These are phyloP conservation scores for Penicillium sp. DNA, from an alignment of 2,329 filamentous ascomycete genomes.

Conservation along the genomic window DNA sequence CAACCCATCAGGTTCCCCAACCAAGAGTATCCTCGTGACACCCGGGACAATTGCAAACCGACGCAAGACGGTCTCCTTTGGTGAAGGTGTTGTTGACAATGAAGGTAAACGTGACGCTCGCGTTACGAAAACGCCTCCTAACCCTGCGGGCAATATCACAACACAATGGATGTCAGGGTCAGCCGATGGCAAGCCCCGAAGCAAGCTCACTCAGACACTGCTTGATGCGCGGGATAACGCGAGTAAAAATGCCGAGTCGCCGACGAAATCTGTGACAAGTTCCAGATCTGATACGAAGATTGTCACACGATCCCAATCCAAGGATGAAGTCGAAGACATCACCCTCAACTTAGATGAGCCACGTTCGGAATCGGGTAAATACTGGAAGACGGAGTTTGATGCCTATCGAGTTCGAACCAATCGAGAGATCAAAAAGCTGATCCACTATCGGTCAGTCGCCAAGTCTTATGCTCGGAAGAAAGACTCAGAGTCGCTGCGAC, in stretches of 20 bases:
- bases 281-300: slow-evolving; percentile 14
- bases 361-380: slow-evolving; percentile 57
- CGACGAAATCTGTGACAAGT: slow-evolving; percentile 8
- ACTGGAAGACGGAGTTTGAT: slow-evolving; percentile 63
- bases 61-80: slow-evolving; percentile 62
- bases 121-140: slow-evolving; percentile 47
- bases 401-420: slow-evolving; percentile 58
- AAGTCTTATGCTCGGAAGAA: slow-evolving; percentile 61
- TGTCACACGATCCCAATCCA: slow-evolving; percentile 16
- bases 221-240: slow-evolving; percentile 41
- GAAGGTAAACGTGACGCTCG: slow-evolving; percentile 51
- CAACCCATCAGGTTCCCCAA: slow-evolving; percentile 48
- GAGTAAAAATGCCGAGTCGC: slow-evolving; percentile 24
- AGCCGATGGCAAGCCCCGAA: slow-evolving; percentile 36
- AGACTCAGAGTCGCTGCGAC: slow-evolving; percentile 53
- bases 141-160: slow-evolving; percentile 48
- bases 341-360: slow-evolving; percentile 56
- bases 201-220: slow-evolving; percentile 42
- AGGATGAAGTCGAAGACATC: slow-evolving; percentile 40
- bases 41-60: slow-evolving; percentile 57
- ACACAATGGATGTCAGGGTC: slow-evolving; percentile 40
- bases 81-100: slow-evolving; percentile 56
- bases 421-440: slow-evolving; percentile 59
- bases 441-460: slow-evolving; percentile 58
- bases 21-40: slow-evolving; percentile 64